Conservation (phyloP, 129 eudicot genomes). For the Sambucus nigra region DNA sequence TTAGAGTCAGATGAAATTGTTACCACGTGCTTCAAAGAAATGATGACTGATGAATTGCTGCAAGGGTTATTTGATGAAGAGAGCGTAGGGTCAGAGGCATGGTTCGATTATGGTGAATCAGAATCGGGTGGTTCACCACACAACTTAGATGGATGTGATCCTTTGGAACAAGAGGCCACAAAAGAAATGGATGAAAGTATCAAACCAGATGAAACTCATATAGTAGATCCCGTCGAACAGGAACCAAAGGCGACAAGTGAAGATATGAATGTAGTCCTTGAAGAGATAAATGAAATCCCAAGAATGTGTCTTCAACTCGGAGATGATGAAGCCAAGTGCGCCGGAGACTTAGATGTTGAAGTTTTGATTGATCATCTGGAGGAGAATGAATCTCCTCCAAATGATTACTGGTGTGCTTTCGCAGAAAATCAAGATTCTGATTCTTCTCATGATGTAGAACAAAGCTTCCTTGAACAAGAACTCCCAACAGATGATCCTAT, state of each 20-base stretch:
- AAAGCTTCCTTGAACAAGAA: conserved; percentile 7
- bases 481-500: conserved; percentile 3
- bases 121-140: conserved; percentile 21
- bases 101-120: conserved; percentile 37
- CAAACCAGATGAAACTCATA: too few relatives aligned
- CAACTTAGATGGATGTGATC: conserved; percentile 8
- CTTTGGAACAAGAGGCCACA: background rate
- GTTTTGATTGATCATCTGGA: background rate
- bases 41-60: conserved; percentile 8
- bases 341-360: background rate
- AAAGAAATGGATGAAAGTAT: background rate
- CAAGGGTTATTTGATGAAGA: conserved; percentile 38
- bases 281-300: conserved; percentile 3
- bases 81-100: conserved; percentile 37
- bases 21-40: conserved; percentile 11
- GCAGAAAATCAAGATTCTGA: conserved; percentile 8
- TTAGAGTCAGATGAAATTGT: conserved; percentile 11
- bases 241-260: background rate
- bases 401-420: background rate
- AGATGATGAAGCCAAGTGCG: conserved; percentile 16
- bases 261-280: background rate
- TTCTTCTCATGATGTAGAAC: conserved; percentile 12
- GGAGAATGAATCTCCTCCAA: conserved; percentile 14
- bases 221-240: too few relatives aligned
- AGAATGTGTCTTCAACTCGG: conserved; percentile 4